Conservation (phyloP, 805 yeast species). For the Candida endomychidarum region DNA sequence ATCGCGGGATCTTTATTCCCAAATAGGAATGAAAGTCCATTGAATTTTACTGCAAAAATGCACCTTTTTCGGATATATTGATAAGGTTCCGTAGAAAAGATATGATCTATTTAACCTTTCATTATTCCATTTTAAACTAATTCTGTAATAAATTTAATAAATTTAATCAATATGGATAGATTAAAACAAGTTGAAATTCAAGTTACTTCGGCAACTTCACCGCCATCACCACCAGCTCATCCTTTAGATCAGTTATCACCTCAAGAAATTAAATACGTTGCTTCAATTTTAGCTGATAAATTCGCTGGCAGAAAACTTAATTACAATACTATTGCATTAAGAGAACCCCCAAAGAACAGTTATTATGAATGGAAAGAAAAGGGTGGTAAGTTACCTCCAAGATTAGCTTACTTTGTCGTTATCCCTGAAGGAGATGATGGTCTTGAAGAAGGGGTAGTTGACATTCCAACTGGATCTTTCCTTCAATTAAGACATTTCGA, state of each 20-base stretch:
- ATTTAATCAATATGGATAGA: constrained; percentile 74
- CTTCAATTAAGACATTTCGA: constrained; percentile 48
- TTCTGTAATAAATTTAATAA: background rate
- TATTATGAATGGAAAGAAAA: constrained; percentile 66
- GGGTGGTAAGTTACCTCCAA: constrained; percentile 60
- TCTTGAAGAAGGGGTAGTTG: constrained; percentile 70
- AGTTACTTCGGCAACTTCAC: constrained; percentile 52
- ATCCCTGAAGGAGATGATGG: constrained; percentile 59
- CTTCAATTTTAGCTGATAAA: constrained; percentile 50
- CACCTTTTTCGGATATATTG: background rate
- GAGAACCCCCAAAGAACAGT: constrained; percentile 67
- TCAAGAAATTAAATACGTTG: constrained; percentile 59
- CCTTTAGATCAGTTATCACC: constrained; percentile 72
- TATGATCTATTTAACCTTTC: too few species aligned
- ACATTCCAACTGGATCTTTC: constrained; percentile 49
- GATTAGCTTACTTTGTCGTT: constrained; percentile 66
- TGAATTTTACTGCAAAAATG: background rate
- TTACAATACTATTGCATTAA: constrained; percentile 69
- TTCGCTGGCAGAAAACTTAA: constrained; percentile 46
- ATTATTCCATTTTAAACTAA: background rate
- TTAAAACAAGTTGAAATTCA: constrained; percentile 62
- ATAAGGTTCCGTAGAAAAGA: background rate
- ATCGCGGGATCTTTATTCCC: too few species aligned
- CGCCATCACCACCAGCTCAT: constrained; percentile 59
- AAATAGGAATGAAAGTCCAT: background rate